Conservation (phyloP, 192 early-diverging fungal genomes). For the Linnemannia zychae region DNA sequence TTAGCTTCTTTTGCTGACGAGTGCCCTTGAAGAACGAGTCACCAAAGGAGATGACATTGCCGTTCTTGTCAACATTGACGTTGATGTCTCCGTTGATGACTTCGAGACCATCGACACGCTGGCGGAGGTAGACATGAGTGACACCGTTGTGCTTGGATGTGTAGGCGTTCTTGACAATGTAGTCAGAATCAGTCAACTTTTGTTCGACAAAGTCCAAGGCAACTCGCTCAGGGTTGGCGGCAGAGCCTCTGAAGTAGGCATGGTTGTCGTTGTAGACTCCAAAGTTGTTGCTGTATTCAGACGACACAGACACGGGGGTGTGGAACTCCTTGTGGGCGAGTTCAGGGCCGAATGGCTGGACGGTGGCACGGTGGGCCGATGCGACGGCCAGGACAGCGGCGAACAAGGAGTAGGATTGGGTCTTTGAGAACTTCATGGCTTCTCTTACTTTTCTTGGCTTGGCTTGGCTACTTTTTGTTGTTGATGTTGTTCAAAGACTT, state of each 20-base stretch:
- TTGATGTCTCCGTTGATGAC: slow-evolving; percentile 89
- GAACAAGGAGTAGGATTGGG: slow-evolving; percentile 40
- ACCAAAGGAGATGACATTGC: slow-evolving; percentile 81
- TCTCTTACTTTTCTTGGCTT: too few relatives aligned
- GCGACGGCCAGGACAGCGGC: slow-evolving; percentile 40
- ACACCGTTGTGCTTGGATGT: slow-evolving; percentile 78
- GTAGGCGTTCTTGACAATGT: slow-evolving; percentile 78
- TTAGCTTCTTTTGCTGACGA: slow-evolving; percentile 39
- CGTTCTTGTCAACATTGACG: slow-evolving; percentile 79
- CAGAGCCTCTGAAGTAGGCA: slow-evolving; percentile 36
- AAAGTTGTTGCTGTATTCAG: slow-evolving; percentile 14
- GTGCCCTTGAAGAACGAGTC: slow-evolving; percentile 71
- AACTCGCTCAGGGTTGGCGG: slow-evolving; percentile 47
- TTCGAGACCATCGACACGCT: slow-evolving; percentile 74
- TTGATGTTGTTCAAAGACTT: background rate
- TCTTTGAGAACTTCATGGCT: slow-evolving; percentile 49
- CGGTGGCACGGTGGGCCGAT: slow-evolving; percentile 39
- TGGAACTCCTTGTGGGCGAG: slow-evolving; percentile 48
- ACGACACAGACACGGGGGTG: slow-evolving; percentile 23
- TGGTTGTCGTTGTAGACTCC: slow-evolving; percentile 3
- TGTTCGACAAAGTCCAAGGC: slow-evolving; percentile 65
- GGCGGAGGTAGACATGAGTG: slow-evolving; percentile 89
- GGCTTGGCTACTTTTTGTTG: slow-evolving; percentile 18
- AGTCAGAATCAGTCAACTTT: slow-evolving; percentile 56
- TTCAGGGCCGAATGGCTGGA: slow-evolving; percentile 58